phyloP scores from a whole-genome alignment of 73 alveolate genomes.

The Paramecium primaurelia region DNA sequence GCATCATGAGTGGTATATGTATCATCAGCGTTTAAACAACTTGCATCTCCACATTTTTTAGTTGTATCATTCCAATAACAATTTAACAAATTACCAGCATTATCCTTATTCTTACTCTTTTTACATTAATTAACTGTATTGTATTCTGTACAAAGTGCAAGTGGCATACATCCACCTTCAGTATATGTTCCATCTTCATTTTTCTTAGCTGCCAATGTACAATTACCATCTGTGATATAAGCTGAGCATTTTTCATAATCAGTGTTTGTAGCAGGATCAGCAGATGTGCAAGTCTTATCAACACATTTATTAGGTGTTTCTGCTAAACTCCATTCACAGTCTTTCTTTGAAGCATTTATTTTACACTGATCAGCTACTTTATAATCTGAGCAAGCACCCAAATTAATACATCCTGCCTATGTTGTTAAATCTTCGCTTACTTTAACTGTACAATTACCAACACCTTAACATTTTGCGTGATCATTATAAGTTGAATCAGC shows the following conservation, averaged over 20 bases:
- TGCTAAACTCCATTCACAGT: background rate
- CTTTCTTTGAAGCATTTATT: background rate
- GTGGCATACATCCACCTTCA: background rate
- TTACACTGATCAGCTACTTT: background rate
- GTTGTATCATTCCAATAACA: background rate
- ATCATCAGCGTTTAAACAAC: background rate
- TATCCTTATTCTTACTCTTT: background rate
- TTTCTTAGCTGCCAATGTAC: background rate
- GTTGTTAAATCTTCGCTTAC: background rate
- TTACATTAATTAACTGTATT: background rate
- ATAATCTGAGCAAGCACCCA: background rate
- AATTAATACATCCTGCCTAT: background rate
- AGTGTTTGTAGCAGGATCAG: background rate
- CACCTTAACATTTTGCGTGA: background rate
- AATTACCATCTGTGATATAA: background rate
- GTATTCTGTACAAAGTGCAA: background rate
- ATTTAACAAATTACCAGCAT: background rate
- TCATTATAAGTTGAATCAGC: background rate
- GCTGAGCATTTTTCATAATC: background rate
- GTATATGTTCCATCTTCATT: background rate
- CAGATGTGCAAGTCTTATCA: background rate
- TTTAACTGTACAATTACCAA: background rate
- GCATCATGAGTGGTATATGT: background rate
- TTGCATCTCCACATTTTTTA: background rate
- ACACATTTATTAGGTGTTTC: background rate